A percentile compares a stretch with the other conserved stretches of the same genome.
Conservation (phyloP, 305 asterid genomes). For the Solanum hybrid region DNA sequence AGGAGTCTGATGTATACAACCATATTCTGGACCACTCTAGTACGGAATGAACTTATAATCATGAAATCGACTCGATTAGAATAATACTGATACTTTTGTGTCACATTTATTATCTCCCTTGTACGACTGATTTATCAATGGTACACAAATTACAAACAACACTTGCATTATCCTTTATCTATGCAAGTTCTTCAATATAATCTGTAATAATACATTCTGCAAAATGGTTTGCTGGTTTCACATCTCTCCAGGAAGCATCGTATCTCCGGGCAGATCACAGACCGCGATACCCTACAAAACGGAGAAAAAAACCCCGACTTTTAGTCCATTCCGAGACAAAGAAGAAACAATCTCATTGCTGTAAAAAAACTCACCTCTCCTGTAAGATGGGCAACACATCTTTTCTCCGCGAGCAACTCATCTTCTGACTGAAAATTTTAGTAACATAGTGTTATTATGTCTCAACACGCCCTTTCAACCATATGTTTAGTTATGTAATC, state of each 20-base stretch:
- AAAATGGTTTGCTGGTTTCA: slow-evolving; percentile 14
- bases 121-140: background rate
- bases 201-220: background rate
- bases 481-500: background rate
- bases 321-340: background rate
- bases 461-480: background rate
- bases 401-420: slow-evolving; percentile 89
- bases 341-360: background rate
- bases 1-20: background rate
- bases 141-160: background rate
- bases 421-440: slow-evolving; percentile 68
- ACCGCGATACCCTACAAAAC: slow-evolving; percentile 68
- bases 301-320: background rate
- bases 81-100: background rate
- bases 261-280: slow-evolving; percentile 95
- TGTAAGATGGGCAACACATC: slow-evolving; percentile 95
- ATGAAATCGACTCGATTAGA: background rate
- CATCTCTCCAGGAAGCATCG: slow-evolving; percentile 99
- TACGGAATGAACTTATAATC: background rate
- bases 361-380: slow-evolving; percentile 56
- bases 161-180: background rate
- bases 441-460: background rate
- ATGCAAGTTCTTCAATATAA: background rate
- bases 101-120: background rate
- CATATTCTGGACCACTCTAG: background rate